Conservation (phyloP, 2,329 filamentous ascomycete species). For the Talaromyces sp. region DNA sequence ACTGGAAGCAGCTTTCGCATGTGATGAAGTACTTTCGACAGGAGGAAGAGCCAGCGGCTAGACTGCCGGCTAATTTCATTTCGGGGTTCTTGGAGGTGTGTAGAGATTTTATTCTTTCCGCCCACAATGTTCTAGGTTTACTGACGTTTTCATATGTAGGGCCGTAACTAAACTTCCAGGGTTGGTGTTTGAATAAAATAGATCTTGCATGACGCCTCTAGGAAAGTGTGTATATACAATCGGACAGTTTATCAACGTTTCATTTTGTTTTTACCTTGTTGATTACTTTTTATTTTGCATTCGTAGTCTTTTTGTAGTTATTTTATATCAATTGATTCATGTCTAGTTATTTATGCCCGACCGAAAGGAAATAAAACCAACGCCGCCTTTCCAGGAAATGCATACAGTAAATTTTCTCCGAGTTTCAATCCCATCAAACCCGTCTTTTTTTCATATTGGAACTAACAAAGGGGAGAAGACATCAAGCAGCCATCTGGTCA, state of each 20-base stretch:
- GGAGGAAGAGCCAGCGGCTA: conserved; percentile 70
- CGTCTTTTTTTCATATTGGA: not conserved
- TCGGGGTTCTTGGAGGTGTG: conserved; percentile 88
- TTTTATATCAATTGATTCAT: not conserved
- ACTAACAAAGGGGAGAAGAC: not conserved
- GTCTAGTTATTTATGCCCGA: conserved; percentile 4
- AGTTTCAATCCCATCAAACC: not conserved
- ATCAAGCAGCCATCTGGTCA: conserved; percentile 27
- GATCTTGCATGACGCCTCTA: not conserved
- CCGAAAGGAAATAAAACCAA: conserved; percentile 14
- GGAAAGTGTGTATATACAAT: conserved; percentile 7
- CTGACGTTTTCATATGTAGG: conserved; percentile 1
- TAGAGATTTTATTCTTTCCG: not conserved
- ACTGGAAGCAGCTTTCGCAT: conserved; percentile 95
- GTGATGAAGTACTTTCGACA: conserved; percentile 94
- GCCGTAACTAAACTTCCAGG: conserved; percentile 24
- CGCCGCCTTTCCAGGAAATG: not conserved
- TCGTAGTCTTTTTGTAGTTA: not conserved
- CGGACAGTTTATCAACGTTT: conserved; percentile 2
- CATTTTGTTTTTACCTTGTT: not conserved
- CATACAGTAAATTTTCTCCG: not conserved
- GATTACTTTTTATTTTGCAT: not conserved
- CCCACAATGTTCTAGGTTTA: not conserved
- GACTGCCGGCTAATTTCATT: conserved; percentile 85
- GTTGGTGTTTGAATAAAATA: not conserved